Evolutionary conservation across 768 basidiomycete species (phyloP).

Genomic region (Butyriboletus loyo): DNA sequence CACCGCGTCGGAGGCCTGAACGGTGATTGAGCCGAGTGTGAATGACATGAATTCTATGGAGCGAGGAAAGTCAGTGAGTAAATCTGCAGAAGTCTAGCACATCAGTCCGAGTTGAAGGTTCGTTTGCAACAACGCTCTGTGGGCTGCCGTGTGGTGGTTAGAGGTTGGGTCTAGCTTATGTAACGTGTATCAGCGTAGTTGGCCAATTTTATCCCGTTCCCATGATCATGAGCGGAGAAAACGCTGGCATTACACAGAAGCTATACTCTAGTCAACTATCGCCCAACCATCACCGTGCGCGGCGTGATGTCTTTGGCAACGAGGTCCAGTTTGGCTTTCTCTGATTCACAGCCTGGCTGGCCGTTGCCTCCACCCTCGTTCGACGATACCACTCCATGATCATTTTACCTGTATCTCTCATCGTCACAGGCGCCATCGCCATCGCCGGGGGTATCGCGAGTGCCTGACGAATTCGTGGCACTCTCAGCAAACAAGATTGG

Average conservation of each 20-base stretch:
- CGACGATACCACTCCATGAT: constrained; percentile 21
- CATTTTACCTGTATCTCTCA: constrained; percentile 24
- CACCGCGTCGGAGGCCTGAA: constrained; percentile 21
- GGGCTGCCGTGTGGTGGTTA: no score
- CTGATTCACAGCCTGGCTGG: constrained; percentile 1
- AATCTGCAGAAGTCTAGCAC: constrained; percentile 1
- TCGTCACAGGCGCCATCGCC: constrained; percentile 22
- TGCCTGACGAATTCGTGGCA: constrained; percentile 38
- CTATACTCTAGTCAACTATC: neutral
- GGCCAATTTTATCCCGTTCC: no score
- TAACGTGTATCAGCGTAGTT: no score
- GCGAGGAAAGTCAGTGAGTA: neutral
- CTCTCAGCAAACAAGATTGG: constrained; percentile 47
- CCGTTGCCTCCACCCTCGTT: neutral
- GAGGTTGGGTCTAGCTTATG: constrained; percentile 9
- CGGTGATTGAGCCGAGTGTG: constrained; percentile 35
- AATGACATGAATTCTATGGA: constrained; percentile 36
- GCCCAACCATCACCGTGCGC: neutral
- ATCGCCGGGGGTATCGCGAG: constrained; percentile 33
- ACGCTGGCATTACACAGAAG: neutral
- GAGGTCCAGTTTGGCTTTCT: constrained; percentile 25
- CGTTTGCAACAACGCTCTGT: neutral
- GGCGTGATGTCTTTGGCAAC: constrained; percentile 21
- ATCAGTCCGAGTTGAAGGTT: constrained; percentile 1
- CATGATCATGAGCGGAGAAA: neutral